These are phyloP conservation scores for Solanum bukasovii DNA, from an alignment of 257 asterid genomes.

Conservation along the genomic window DNA sequence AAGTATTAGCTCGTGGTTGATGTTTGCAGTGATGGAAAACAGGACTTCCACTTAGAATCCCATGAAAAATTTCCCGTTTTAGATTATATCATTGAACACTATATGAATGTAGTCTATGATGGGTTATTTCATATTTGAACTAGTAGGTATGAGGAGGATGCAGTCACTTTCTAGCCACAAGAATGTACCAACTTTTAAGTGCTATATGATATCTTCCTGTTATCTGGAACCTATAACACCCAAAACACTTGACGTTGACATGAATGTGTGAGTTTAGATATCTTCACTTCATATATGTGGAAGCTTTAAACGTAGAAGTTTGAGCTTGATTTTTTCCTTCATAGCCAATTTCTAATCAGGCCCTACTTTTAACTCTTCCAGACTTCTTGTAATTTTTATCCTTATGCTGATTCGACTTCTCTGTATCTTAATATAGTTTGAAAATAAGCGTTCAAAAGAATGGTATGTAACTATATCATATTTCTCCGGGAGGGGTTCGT, in stretches of 20 bases:
- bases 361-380: not conserved
- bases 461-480: not conserved
- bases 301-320: not conserved
- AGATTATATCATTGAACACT: not conserved
- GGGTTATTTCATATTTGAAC: not conserved
- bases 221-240: not conserved
- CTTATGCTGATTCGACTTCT: not conserved
- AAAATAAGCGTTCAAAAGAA: not conserved
- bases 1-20: not conserved
- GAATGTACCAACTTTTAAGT: not conserved
- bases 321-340: not conserved
- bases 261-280: not conserved
- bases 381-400: not conserved
- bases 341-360: not conserved
- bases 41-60: not conserved
- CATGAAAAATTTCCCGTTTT: not conserved
- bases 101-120: not conserved
- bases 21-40: not conserved
- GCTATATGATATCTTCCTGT: not conserved
- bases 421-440: not conserved
- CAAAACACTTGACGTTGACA: not conserved
- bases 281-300: not conserved
- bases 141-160: not conserved
- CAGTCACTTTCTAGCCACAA: not conserved
- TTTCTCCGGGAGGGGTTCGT: not conserved